A percentile compares a stretch with the other conserved stretches of the same genome.
These are phyloP conservation scores for Helotiales sp. DNA, from an alignment of 2,329 filamentous ascomycete genomes.

Conservation along the genomic window DNA sequence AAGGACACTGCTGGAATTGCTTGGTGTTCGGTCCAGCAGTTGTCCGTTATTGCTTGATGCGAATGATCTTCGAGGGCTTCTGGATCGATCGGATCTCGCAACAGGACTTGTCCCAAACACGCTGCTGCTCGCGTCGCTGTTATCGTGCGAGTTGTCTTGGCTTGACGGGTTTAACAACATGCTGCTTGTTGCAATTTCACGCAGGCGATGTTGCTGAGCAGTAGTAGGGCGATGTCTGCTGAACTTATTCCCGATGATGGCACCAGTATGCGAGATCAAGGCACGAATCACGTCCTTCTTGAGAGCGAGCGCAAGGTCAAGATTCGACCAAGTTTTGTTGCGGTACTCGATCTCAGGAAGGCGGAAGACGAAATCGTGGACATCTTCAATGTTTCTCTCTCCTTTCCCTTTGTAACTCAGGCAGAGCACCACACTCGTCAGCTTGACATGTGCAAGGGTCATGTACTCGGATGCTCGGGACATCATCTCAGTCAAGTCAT, in stretches of 20 bases:
- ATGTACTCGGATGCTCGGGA: constrained; percentile 93
- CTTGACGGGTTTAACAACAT: constrained; percentile 40
- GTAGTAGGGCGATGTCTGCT: constrained; percentile 83
- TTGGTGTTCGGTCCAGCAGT: constrained; percentile 31
- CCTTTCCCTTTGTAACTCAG: constrained; percentile 96
- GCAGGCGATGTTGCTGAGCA: constrained; percentile 76
- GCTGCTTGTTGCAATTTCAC: constrained; percentile 78
- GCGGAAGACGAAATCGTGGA: constrained; percentile 96
- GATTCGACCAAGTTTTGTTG: constrained; percentile 99
- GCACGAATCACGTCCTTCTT: constrained; percentile 96
- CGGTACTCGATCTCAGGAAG: constrained; percentile 93
- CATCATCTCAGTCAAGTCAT: constrained; percentile 97
- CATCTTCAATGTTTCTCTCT: constrained; percentile 93
- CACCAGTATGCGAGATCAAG: constrained; percentile 91
- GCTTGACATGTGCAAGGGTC: constrained; percentile 94
- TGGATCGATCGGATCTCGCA: constrained; percentile 36
- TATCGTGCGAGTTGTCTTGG: constrained; percentile 40
- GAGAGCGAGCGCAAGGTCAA: constrained; percentile 88
- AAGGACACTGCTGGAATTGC: constrained; percentile 38
- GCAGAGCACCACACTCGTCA: constrained; percentile 93
- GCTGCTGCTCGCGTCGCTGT: constrained; percentile 41
- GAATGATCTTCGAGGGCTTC: constrained; percentile 41
- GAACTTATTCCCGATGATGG: constrained; percentile 97
- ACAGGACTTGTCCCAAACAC: constrained; percentile 36
- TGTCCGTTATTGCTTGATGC: constrained; percentile 37